Evolutionary conservation across 2,329 filamentous ascomycete species (phyloP).

Genomic region (Daldinia sp.): DNA sequence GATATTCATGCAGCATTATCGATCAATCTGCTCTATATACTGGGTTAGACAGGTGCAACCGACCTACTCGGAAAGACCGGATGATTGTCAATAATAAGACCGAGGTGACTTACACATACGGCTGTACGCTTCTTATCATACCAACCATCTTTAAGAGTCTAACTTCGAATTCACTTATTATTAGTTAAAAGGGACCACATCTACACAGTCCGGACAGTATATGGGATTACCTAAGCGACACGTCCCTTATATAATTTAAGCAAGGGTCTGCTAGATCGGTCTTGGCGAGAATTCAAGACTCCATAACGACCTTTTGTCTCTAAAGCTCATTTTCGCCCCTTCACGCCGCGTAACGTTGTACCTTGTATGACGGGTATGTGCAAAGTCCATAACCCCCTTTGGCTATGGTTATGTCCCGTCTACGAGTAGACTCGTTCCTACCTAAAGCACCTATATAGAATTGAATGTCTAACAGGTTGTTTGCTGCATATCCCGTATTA

Average conservation of each 20-base stretch:
- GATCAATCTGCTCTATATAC: not conserved
- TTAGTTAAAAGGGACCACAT: not conserved
- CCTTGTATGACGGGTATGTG: slow-evolving; percentile 8
- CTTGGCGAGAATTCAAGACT: slow-evolving; percentile 29
- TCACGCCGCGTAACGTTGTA: slow-evolving; percentile 9
- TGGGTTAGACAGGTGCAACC: not conserved
- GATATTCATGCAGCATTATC: not conserved
- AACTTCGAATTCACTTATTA: not conserved
- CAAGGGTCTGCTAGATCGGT: slow-evolving; percentile 19
- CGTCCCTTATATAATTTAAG: not conserved
- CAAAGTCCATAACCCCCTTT: slow-evolving; percentile 1
- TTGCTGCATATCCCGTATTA: slow-evolving; percentile 2
- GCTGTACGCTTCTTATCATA: not conserved
- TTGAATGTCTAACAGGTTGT: slow-evolving; percentile 18
- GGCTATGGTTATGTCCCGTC: not conserved
- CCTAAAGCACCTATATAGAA: not conserved
- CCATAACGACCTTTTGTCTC: slow-evolving; percentile 20
- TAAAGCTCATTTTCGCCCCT: slow-evolving; percentile 3
- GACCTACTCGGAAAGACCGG: not conserved
- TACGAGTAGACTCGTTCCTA: not conserved
- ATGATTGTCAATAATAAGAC: not conserved
- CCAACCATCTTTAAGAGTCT: not conserved
- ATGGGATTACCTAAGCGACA: slow-evolving; percentile 5
- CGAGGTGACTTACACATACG: not conserved
- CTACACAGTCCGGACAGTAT: not conserved